Conservation (phyloP, 2,329 filamentous ascomycete genomes). For the Zymoseptoria passerinii region DNA sequence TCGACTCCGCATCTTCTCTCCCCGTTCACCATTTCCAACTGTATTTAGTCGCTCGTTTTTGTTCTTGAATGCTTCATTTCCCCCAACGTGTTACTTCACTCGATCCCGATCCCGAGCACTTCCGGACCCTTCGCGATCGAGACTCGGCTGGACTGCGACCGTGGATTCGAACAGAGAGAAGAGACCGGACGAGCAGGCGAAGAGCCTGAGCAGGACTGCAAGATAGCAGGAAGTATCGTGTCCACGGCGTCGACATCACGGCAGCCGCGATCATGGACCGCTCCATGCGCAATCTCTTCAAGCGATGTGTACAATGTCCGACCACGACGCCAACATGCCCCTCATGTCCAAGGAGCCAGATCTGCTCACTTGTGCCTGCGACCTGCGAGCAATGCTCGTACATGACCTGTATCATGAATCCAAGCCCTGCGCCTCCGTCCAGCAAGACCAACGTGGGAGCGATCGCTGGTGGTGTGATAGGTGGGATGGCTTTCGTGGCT, state of each 20-base stretch:
- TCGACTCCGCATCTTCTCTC: not conserved
- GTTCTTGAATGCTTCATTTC: not conserved
- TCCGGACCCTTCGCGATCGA: not conserved
- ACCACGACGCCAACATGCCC: constrained; percentile 49
- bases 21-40: not conserved
- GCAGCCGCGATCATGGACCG: constrained; percentile 12
- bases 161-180: not conserved
- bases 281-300: constrained; percentile 38
- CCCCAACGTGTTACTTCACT: not conserved
- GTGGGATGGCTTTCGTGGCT: constrained; percentile 69
- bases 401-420: constrained; percentile 46
- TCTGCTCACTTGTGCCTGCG: constrained; percentile 52
- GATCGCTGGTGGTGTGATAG: constrained; percentile 86
- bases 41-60: not conserved
- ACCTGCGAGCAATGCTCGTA: constrained; percentile 54
- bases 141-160: not conserved
- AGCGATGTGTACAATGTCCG: constrained; percentile 53
- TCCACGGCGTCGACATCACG: not conserved
- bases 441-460: constrained; percentile 63
- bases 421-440: constrained; percentile 28
- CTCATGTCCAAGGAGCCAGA: constrained; percentile 46
- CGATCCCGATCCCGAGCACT: not conserved
- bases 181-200: not conserved
- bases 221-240: not conserved
- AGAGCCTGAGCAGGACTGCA: not conserved